These are phyloP conservation scores for Kingdonia uniflora DNA, from an alignment of 164 flowering plant species.

Conservation along the genomic window DNA sequence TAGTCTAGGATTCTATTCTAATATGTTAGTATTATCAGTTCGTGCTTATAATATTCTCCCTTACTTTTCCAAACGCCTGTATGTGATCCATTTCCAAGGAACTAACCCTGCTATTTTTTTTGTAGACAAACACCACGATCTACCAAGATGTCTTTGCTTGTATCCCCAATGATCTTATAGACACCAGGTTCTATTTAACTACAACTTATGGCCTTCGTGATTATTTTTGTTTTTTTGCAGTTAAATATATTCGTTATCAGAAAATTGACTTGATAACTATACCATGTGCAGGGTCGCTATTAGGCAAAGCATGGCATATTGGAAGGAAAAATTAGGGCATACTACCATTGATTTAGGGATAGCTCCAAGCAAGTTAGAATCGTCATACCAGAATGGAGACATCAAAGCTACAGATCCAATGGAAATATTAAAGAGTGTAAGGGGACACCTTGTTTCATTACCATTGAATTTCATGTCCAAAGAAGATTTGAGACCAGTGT, in stretches of 20 bases:
- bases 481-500: constrained; percentile 94
- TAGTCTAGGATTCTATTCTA: no score
- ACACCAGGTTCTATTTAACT: constrained; percentile 49
- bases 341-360: constrained; percentile 92
- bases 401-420: constrained; percentile 45
- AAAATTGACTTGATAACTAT: neutral
- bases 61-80: neutral
- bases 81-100: neutral
- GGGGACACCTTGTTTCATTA: constrained; percentile 85
- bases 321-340: constrained; percentile 79
- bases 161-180: constrained; percentile 81
- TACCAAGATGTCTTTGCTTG: constrained; percentile 94
- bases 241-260: no score
- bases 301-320: constrained; percentile 54
- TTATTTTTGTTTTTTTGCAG: neutral
- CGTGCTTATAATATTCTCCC: neutral
- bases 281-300: constrained; percentile 45
- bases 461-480: constrained; percentile 86
- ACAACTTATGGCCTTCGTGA: neutral
- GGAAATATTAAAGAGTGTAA: constrained; percentile 59
- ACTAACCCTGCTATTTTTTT: neutral
- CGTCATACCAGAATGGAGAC: constrained; percentile 55
- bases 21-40: no score
- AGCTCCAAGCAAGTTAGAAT: constrained; percentile 69
- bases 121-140: constrained; percentile 67